A percentile compares a stretch with the other conserved stretches of the same genome.
Evolutionary conservation across 345 rosid species (phyloP).

Genomic region (Salix arbutifolia): DNA sequence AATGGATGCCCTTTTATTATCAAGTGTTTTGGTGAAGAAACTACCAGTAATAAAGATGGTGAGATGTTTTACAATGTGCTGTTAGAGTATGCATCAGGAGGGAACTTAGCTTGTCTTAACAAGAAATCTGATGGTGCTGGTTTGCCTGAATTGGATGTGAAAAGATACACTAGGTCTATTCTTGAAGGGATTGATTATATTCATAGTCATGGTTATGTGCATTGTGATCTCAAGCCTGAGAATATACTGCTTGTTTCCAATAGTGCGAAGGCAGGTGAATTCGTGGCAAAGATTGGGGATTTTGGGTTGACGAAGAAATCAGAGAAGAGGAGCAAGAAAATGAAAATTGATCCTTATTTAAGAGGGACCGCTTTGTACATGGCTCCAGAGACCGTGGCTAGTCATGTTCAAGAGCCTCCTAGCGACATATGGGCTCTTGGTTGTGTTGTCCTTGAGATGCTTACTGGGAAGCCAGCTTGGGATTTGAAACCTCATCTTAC

Average conservation of each 20-base stretch:
- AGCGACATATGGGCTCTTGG: slow-evolving; percentile 89
- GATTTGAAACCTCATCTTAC: slow-evolving; percentile 21
- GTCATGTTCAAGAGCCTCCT: slow-evolving; percentile 58
- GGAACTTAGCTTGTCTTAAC: slow-evolving; percentile 47
- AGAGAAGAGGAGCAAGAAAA: slow-evolving; percentile 7
- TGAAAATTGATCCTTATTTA: slow-evolving; percentile 20
- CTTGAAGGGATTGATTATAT: slow-evolving; percentile 55
- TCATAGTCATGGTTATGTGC: slow-evolving; percentile 64
- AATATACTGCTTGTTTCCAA: slow-evolving; percentile 50
- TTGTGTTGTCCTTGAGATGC: slow-evolving; percentile 71
- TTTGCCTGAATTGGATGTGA: slow-evolving; percentile 53
- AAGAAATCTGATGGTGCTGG: slow-evolving; percentile 32
- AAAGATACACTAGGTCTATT: slow-evolving; percentile 40
- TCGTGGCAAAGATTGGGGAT: slow-evolving; percentile 53
- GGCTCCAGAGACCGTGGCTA: slow-evolving; percentile 70
- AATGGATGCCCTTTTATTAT: slow-evolving; percentile 47
- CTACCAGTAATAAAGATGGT: slow-evolving; percentile 34
- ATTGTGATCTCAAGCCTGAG: slow-evolving; percentile 60
- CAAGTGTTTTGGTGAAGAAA: slow-evolving; percentile 48
- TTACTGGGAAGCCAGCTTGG: slow-evolving; percentile 67
- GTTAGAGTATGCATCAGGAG: slow-evolving; percentile 69
- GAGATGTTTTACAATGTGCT: slow-evolving; percentile 51
- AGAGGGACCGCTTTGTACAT: slow-evolving; percentile 75
- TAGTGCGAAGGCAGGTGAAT: slow-evolving; percentile 26
- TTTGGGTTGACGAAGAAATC: slow-evolving; percentile 65